Evolutionary conservation across 208 protist genomes (phyloP), one percentile per base, ranked within the genome.

Genomic region (Blastocrithidia nonstop): DNA sequence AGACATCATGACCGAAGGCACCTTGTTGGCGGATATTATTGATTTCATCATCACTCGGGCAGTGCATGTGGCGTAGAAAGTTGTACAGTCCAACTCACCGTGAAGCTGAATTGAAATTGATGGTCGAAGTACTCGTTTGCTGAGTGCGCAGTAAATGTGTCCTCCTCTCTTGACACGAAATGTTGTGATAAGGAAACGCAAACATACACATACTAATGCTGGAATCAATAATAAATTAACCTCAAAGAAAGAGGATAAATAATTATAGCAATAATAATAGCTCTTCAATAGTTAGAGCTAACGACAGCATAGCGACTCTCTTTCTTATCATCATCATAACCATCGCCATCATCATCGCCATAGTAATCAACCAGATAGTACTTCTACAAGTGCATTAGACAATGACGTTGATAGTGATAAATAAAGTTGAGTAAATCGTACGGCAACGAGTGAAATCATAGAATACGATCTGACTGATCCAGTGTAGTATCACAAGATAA

Each of bases 101-200:
- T 93, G 71, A 53, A 56, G 45, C 28, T 93, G 84, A 80, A 32
- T 65, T 39, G 76, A 88, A 54, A 71, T 93, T 28, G 76, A 93
- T 38, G 84, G 84, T 6, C 57, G 75, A 23, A 93, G 79, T 50
- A 41, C 42, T 33, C 45, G 54, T 3, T 49, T 89, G 25, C 68
- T 69, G 8, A 60, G 23, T 35, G 66, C 71, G 9, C 60, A 83
- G 9, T 49, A 80, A 49, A 58, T 74, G 47, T 84, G 60, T 52
- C 84, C 84, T 3, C 84, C 84, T 13, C 42, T 93, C 27, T 36
- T 83, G 42, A 61, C n/a, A n/a, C n/a, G n/a, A n/a, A n/a, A n/a
- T n/a, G n/a, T n/a, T n/a, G n/a, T 35, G 29, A 24, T 24, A n/a
- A 15, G 4, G 40, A 16, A 15, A 26, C 19, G 19, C 19, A 22